These are phyloP conservation scores for Trichosporon asahii DNA, from an alignment of 1,284 basidiomycete genomes.

Conservation along the genomic window DNA sequence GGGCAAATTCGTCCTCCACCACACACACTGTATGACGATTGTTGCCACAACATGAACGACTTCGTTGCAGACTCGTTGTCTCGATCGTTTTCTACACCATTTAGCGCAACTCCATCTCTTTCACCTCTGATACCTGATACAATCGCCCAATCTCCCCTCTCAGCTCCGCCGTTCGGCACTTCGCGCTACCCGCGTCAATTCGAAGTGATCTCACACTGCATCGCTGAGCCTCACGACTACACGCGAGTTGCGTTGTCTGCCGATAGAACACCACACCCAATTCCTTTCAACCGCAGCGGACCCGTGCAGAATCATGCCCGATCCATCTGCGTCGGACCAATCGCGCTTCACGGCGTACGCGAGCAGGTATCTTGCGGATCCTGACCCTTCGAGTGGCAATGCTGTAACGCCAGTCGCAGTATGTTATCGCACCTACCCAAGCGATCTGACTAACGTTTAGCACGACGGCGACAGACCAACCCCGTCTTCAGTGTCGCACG, in stretches of 20 bases:
- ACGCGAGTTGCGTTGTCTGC: background rate
- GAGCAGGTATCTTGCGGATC: slow-evolving; percentile 34
- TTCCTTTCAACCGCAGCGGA: background rate
- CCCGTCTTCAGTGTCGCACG: slow-evolving; percentile 25
- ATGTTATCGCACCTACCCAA: no score
- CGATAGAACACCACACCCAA: no score
- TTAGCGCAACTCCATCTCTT: background rate
- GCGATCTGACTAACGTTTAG: background rate
- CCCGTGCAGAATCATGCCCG: slow-evolving; percentile 10
- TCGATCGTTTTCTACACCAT: background rate
- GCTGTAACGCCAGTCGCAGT: background rate
- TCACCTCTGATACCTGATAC: background rate
- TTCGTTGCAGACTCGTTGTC: background rate
- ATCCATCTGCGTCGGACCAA: background rate
- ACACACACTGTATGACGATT: background rate
- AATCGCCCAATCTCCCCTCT: background rate
- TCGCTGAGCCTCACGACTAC: no score
- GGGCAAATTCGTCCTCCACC: background rate
- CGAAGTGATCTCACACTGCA: background rate
- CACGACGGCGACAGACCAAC: background rate
- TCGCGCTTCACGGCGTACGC: slow-evolving; percentile 43
- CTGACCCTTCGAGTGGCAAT: slow-evolving; percentile 6
- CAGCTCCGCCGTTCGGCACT: no score
- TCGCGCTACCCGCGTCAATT: background rate
- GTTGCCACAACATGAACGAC: background rate